phyloP scores from a whole-genome alignment of 345 rosid species.

The Zanthoxylum bungeanum region DNA sequence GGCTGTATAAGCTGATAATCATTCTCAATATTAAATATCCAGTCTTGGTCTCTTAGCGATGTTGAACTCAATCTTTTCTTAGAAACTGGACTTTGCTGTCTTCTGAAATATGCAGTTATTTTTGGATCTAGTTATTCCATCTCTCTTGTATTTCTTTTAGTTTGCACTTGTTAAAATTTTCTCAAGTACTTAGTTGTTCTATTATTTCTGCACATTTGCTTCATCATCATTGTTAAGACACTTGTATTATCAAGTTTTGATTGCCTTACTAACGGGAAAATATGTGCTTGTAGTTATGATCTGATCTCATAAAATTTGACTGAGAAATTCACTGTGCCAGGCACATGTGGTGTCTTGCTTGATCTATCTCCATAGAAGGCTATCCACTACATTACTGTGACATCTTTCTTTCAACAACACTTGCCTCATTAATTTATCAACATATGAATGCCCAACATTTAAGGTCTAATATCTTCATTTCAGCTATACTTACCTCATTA shows the following conservation, averaged over 20 bases:
- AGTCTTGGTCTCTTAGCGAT: neutral
- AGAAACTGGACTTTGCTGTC: neutral
- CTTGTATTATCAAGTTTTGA: neutral
- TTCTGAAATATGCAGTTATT: neutral
- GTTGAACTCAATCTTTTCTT: neutral
- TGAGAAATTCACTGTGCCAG: neutral
- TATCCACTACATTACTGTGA: no score
- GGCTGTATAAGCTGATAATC: neutral
- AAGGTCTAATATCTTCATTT: neutral
- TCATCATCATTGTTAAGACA: neutral
- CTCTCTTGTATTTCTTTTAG: no score
- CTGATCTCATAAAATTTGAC: neutral
- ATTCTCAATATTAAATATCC: neutral
- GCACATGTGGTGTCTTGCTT: neutral
- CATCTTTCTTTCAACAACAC: neutral
- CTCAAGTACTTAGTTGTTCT: no score
- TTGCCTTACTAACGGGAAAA: neutral
- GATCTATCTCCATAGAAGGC: neutral
- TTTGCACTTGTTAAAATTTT: no score
- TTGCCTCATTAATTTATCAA: no score
- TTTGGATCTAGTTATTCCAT: no score
- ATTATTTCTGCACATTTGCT: no score
- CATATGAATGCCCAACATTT: neutral
- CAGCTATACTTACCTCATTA: neutral
- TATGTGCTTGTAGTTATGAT: neutral